phyloP scores from a whole-genome alignment of 1,139 yeast species.

The Zygoascus meyerae region DNA sequence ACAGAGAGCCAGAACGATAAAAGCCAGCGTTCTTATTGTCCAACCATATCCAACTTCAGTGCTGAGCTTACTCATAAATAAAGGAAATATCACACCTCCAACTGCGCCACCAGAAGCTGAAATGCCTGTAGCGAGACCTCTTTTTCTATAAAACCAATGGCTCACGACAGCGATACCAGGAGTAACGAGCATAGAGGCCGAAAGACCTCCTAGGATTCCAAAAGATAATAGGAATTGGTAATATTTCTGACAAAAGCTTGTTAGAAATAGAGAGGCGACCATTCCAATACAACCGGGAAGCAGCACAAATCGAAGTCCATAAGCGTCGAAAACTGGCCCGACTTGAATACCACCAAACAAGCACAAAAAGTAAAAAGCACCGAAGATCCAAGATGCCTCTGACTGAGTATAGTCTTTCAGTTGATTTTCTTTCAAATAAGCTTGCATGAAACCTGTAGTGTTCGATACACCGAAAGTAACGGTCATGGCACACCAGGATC shows the following conservation, averaged over 20 bases:
- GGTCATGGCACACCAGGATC: conserved; percentile 53
- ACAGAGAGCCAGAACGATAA: conserved; percentile 41
- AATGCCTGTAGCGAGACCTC: conserved; percentile 53
- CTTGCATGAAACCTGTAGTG: conserved; percentile 55
- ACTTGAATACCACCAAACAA: conserved; percentile 54
- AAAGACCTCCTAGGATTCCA: conserved; percentile 51
- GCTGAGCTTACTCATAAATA: conserved; percentile 47
- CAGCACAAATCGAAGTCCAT: conserved; percentile 28
- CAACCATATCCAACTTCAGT: conserved; percentile 50
- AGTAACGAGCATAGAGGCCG: conserved; percentile 53
- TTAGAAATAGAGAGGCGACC: conserved; percentile 45
- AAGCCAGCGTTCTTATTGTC: conserved; percentile 55
- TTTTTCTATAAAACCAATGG: conserved; percentile 53
- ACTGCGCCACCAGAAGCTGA: conserved; percentile 59
- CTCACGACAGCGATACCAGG: conserved; percentile 58
- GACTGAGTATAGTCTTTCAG: conserved; percentile 40
- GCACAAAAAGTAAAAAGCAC: conserved; percentile 50
- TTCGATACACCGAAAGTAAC: conserved; percentile 58
- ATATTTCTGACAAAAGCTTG: conserved; percentile 48
- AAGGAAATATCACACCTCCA: conserved; percentile 57
- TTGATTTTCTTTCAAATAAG: conserved; percentile 49
- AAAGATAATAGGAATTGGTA: conserved; percentile 58
- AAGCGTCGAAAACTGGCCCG: conserved; percentile 55
- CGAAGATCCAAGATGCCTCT: conserved; percentile 58
- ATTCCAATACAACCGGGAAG: conserved; percentile 45